Evolutionary conservation across 257 asterid genomes (phyloP).

Genomic region (Anisodus tanguticus): DNA sequence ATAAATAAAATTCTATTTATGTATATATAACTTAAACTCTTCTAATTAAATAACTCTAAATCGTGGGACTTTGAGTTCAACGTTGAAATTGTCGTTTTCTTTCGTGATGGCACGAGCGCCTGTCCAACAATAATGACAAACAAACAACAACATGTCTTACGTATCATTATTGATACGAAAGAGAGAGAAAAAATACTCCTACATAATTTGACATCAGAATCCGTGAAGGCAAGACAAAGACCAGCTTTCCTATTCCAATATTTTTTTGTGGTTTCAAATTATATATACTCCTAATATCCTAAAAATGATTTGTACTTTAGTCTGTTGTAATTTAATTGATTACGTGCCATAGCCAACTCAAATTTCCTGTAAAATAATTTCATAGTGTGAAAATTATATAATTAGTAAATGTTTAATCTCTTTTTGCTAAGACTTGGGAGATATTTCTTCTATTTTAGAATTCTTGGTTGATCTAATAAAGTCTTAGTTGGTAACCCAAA

Average conservation of each 20-base stretch:
- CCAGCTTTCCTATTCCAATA: background rate
- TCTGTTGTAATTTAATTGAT: background rate
- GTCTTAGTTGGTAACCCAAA: background rate
- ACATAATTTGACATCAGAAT: background rate
- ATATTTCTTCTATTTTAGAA: background rate
- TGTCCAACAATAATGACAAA: conserved; percentile 10
- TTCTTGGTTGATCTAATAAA: background rate
- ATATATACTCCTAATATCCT: background rate
- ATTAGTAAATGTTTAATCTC: background rate
- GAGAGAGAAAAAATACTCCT: background rate
- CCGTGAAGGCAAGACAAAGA: background rate
- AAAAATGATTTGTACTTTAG: background rate
- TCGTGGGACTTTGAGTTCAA: conserved; percentile 18
- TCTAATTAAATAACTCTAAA: background rate
- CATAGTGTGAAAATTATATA: background rate
- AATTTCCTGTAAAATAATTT: background rate
- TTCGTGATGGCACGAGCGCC: background rate
- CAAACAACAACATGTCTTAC: conserved; percentile 23
- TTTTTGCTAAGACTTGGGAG: background rate
- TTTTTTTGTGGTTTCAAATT: background rate
- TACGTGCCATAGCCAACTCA: background rate
- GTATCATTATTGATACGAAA: background rate
- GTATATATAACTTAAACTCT: too few relatives aligned
- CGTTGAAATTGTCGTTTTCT: conserved; percentile 12
- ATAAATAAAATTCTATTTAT: too few relatives aligned